A percentile compares a stretch with the other conserved stretches of the same genome.
These are phyloP conservation scores for Verbena officinalis DNA, from an alignment of 257 asterid species.

Conservation along the genomic window DNA sequence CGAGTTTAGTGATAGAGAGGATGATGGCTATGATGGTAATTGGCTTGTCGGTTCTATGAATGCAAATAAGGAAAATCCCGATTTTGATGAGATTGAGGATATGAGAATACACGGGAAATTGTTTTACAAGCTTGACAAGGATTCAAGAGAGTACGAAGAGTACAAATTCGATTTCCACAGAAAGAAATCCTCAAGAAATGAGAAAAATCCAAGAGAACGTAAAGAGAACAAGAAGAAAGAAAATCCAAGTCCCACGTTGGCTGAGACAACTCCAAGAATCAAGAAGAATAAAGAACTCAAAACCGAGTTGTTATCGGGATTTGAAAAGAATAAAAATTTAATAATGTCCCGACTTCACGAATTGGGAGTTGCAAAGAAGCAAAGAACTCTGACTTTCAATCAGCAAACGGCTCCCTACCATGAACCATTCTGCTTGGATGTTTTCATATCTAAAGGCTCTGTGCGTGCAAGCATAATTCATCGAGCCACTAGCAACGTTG, in stretches of 20 bases:
- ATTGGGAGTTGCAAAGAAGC: conserved; percentile 45
- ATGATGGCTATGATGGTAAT: conserved; percentile 8
- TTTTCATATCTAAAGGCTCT: conserved; percentile 66
- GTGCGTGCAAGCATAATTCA: conserved; percentile 83
- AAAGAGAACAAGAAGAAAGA: conserved; percentile 40
- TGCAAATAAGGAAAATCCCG: conserved; percentile 38
- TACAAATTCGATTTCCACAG: conserved; percentile 66
- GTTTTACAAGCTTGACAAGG: conserved; percentile 81
- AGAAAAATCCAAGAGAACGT: conserved; percentile 31
- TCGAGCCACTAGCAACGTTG: conserved; percentile 87
- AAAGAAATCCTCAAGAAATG: conserved; percentile 51
- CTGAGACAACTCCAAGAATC: conserved; percentile 32
- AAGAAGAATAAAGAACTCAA: conserved; percentile 33
- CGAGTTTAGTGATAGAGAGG: conserved; percentile 23
- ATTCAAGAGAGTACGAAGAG: conserved; percentile 81
- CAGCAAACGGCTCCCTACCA: conserved; percentile 84
- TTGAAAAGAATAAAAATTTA: conserved; percentile 15
- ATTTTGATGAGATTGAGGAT: conserved; percentile 73
- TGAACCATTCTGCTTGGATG: conserved; percentile 84
- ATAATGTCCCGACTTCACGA: conserved; percentile 26
- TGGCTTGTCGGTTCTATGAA: conserved; percentile 24
- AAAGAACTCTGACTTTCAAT: conserved; percentile 69
- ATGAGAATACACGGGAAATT: conserved; percentile 73
- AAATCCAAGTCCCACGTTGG: background rate
- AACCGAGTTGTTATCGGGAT: background rate